Conservation (phyloP, 108 stramenopile genomes). For the Cyclotella baltica region DNA sequence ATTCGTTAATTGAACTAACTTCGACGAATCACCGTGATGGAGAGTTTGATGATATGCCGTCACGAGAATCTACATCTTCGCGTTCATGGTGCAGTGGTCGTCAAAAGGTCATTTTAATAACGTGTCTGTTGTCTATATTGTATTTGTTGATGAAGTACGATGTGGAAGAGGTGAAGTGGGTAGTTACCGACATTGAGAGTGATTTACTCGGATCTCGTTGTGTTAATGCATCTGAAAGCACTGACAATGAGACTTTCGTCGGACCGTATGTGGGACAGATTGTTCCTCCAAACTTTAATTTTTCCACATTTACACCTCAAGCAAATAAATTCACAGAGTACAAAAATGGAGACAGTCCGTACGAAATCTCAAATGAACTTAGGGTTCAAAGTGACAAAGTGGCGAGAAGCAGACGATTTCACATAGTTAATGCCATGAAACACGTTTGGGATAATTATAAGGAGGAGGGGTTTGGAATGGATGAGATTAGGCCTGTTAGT, state of each 20-base stretch:
- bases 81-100: background rate
- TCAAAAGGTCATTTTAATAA: background rate
- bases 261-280: slow-evolving; percentile 33
- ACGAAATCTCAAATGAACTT: slow-evolving; percentile 24
- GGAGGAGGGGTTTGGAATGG: slow-evolving; percentile 83
- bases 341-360: slow-evolving; percentile 46
- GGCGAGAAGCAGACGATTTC: slow-evolving; percentile 72
- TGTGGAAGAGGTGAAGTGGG: slow-evolving; percentile 14
- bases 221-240: background rate
- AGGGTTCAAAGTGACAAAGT: slow-evolving; percentile 42
- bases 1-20: slow-evolving; percentile 13
- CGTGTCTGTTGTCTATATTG: background rate
- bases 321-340: slow-evolving; percentile 47
- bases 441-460: slow-evolving; percentile 81
- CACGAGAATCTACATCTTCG: background rate
- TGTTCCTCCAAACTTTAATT: slow-evolving; percentile 34
- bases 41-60: no score
- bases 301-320: slow-evolving; percentile 35
- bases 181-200: background rate
- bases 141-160: slow-evolving; percentile 11
- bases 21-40: background rate
- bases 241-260: background rate
- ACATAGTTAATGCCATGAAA: slow-evolving; percentile 80
- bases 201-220: slow-evolving; percentile 14
- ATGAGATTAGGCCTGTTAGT: slow-evolving; percentile 76